Conservation (phyloP, 192 early-diverging fungal genomes). For the Mycoemilia scoparia region DNA sequence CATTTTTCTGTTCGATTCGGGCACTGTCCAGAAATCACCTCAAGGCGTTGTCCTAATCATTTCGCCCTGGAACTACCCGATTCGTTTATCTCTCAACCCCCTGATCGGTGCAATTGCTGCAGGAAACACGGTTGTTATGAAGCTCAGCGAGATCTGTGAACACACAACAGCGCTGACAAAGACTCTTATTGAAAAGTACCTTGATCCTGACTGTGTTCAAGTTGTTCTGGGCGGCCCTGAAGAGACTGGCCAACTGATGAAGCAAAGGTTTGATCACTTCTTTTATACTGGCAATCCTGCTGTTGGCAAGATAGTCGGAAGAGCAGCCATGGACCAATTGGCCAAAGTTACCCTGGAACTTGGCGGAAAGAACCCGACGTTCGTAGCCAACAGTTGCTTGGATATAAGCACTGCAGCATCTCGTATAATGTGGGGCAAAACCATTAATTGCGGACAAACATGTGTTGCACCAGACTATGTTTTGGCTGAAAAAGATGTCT, state of each 20-base stretch:
- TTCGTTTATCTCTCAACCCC: conserved; percentile 52
- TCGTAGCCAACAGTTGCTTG: conserved; percentile 41
- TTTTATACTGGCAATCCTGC: conserved; percentile 76
- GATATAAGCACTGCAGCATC: conserved; percentile 46
- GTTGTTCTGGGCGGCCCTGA: conserved; percentile 59
- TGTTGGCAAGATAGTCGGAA: conserved; percentile 68
- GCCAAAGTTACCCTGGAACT: conserved; percentile 85
- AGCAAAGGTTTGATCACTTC: conserved; percentile 71
- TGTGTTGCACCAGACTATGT: conserved; percentile 82
- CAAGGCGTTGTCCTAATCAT: conserved; percentile 58
- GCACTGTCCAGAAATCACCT: conserved; percentile 50
- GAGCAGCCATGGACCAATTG: conserved; percentile 66
- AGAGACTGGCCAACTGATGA: conserved; percentile 59
- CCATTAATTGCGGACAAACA: conserved; percentile 76
- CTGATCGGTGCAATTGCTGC: conserved; percentile 73
- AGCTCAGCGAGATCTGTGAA: conserved; percentile 66
- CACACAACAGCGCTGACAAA: conserved; percentile 44
- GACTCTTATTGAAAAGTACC: conserved; percentile 47
- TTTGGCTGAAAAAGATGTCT: conserved; percentile 39
- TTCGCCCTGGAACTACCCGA: conserved; percentile 46
- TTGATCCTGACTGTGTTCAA: conserved; percentile 42
- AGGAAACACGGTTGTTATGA: conserved; percentile 67
- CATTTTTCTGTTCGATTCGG: conserved; percentile 24
- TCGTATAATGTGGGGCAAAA: conserved; percentile 66
- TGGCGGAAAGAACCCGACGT: conserved; percentile 71